Base-by-base conservation (phyloP, 768 basidiomycete genomes). In the Kwoniella dendrophila region DNA sequence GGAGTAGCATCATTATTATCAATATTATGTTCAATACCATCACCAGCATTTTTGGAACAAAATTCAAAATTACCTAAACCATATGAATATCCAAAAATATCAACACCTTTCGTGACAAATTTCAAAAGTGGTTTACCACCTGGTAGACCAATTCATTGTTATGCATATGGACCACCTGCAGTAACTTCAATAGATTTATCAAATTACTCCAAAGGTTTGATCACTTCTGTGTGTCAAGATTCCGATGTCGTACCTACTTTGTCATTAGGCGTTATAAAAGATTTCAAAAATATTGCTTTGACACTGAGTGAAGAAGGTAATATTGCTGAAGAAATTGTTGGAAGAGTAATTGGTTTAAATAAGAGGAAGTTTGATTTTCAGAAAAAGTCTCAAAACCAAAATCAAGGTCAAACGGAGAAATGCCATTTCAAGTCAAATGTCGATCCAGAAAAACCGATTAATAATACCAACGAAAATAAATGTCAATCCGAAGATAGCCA, bases 241-340 rank as follows among this genome's bases (percentile, higher is more conserved):
- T 66, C 72, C 44, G 80, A 81, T 66, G 67, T 81, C 1, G 74
- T 78, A 0, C 74, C 78, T 2, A 73, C 65, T 1, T 59, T 80
- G n/a, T 71, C 70, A 36, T 51, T 79, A 30, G 77, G 78, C 4
- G 64, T 67, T 2, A 50, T 74, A 45, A 63, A 76, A 41, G 81
- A 81, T 70, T 67, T 81, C 52, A 78, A 78, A 65, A 77, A 75
- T 45, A 72, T 80, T 50, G 77, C 81, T 3, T 60, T 80, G 50
- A 77, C 76, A 0, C 69, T 81, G 30, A 72, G 66, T 43, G 78
- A 80, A 38, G 80, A 81, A 51, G 72, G 72, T 2, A 67, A 64
- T 30, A 64, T 78, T 1, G 76, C 78, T 10, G 79, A 81, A 56
- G 80, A 80, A 65, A 78, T 81, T 40, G 75, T 81, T 7, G 78